These are phyloP conservation scores for Monosporascus sp. DNA, from an alignment of 2,329 filamentous ascomycete genomes.

Conservation along the genomic window DNA sequence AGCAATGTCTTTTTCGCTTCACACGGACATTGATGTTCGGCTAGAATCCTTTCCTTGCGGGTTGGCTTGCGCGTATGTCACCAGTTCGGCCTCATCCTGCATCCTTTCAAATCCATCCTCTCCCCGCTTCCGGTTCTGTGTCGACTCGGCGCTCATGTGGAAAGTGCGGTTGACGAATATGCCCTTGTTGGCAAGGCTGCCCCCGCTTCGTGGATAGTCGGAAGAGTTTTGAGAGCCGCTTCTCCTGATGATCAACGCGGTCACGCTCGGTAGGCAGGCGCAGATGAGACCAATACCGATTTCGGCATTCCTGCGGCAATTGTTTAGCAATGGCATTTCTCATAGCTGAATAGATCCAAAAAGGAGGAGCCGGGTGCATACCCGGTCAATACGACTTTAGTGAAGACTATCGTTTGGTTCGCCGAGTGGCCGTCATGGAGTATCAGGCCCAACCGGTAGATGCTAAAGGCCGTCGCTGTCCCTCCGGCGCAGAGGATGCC, in stretches of 20 bases:
- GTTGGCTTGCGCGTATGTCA: slow-evolving; percentile 9
- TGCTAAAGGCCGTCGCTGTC: slow-evolving; percentile 25
- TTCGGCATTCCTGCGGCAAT: slow-evolving; percentile 21
- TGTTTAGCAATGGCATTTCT: no score
- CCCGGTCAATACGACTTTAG: slow-evolving; percentile 21
- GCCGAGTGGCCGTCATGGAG: slow-evolving; percentile 15
- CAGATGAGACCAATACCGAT: slow-evolving; percentile 27
- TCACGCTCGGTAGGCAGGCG: slow-evolving; percentile 25
- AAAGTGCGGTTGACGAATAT: slow-evolving; percentile 26
- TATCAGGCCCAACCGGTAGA: slow-evolving; percentile 24
- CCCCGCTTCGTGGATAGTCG: slow-evolving; percentile 15
- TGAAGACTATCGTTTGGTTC: slow-evolving; percentile 23
- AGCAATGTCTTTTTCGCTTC: background rate
- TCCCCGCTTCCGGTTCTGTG: slow-evolving; percentile 2
- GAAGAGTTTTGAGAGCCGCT: slow-evolving; percentile 5
- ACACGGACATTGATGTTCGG: background rate
- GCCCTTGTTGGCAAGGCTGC: slow-evolving; percentile 7
- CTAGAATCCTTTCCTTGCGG: slow-evolving; percentile 1
- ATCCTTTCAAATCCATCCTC: slow-evolving; percentile 10
- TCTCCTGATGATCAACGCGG: slow-evolving; percentile 8
- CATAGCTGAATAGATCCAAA: background rate
- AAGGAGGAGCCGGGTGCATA: background rate
- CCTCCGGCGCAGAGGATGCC: slow-evolving; percentile 27
- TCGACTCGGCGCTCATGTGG: slow-evolving; percentile 11
- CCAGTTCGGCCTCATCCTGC: slow-evolving; percentile 18